A percentile compares a stretch with the other conserved stretches of the same genome.
Conservation (phyloP, 805 yeast species). For the Teunomyces lycoperdinae region DNA sequence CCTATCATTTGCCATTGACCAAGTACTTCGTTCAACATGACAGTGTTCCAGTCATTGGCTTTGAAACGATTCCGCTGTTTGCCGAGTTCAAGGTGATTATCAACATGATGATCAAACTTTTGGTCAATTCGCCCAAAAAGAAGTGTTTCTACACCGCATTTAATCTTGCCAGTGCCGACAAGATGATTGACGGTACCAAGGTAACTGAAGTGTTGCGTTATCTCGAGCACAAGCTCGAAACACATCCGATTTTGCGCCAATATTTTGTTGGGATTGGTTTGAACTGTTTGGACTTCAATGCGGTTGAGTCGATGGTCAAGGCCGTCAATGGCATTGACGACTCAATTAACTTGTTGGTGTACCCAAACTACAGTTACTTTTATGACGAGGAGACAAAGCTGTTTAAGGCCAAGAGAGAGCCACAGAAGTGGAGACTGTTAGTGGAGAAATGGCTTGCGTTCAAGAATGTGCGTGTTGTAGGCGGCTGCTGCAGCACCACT, state of each 20-base stretch:
- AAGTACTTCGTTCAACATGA: conserved; percentile 34
- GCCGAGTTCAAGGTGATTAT: conserved; percentile 53
- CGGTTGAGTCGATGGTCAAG: conserved; percentile 40
- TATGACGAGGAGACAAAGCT: conserved; percentile 48
- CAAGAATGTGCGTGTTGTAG: conserved; percentile 49
- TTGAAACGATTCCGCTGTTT: conserved; percentile 72
- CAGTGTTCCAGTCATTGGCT: conserved; percentile 53
- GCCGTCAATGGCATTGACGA: conserved; percentile 20
- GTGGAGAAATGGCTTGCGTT: conserved; percentile 38
- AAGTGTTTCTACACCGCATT: conserved; percentile 49
- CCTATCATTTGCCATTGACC: conserved; percentile 50
- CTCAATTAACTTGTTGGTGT: conserved; percentile 47
- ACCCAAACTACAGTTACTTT: conserved; percentile 76
- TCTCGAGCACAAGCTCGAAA: conserved; percentile 11
- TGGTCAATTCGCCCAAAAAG: conserved; percentile 7
- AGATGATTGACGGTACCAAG: conserved; percentile 32
- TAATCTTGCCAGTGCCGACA: conserved; percentile 21
- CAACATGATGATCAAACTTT: conserved; percentile 32
- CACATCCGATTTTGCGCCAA: conserved; percentile 10
- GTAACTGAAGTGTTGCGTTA: conserved; percentile 19
- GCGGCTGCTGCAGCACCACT: conserved; percentile 75
- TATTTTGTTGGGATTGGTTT: conserved; percentile 56
- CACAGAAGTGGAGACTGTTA: conserved; percentile 35
- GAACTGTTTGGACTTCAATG: conserved; percentile 58
- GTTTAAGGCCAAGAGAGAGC: conserved; percentile 17